Evolutionary conservation across 2,329 filamentous ascomycete genomes (phyloP), one percentile per base, ranked within the genome.

Genomic region (Neonectria punicea): DNA sequence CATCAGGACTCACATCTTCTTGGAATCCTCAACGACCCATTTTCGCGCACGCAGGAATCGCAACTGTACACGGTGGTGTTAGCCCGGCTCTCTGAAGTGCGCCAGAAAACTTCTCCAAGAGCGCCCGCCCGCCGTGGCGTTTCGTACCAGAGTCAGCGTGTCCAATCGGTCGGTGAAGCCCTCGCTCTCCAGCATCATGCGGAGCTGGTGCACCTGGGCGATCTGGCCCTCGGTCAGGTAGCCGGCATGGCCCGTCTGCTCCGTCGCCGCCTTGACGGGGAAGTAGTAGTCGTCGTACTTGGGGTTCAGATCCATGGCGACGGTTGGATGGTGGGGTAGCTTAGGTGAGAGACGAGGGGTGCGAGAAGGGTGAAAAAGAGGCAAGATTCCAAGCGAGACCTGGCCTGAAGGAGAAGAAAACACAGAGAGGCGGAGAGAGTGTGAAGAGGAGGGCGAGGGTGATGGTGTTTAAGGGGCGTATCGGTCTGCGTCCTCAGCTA

Each of bases 281-380:
- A 89, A 98, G 82, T 98, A 94, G 82, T 96, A 98, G 85, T 97
- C 81, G 84, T 98, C 96, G 86, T 98, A 97, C 84, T 97, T 98
- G 79, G 93, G 87, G 81, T 97, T 70, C 61, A 93, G 78, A 79
- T 88, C 83, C 82, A 89, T 84, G 75, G 77, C 79, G 75, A 69
- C 62, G 65, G 63, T 60, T 61, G 41, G 58, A 67, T 71, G 71
- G 70, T 72, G 72, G 72, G 71, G 72, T 67, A 69, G 53, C 28
- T 58, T 43, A 43, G 39, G n/a, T 43, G 36, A 39, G 36, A 39
- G 55, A 44, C 22, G 65, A 64, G 44, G 64, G 54, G 53, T 55
- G 58, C 53, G 47, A 62, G 22, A 51, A 51, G 53, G 49, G 53
- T 34, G 51, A 53, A 50, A 32, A 49, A 65, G 54, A 62, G 44